Base-by-base conservation (phyloP, 176 grass and related monocot species). In the Carex pumila region DNA sequence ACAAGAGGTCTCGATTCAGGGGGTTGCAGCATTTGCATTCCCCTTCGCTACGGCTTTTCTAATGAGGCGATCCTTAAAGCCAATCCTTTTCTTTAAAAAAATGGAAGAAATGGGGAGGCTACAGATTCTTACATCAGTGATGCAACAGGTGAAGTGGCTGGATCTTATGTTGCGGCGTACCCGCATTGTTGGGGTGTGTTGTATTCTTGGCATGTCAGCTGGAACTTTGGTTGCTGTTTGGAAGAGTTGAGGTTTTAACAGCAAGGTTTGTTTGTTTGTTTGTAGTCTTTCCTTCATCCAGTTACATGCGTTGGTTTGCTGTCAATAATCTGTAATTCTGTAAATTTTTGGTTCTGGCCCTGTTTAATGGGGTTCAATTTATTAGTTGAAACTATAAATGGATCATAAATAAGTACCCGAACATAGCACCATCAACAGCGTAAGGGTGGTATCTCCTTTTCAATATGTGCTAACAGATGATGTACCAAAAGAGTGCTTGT, bases 41-140 rank as follows among this genome's bases (percentile, higher is more conserved):
- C 91, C 90, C 71, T 95, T 99, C 71, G 79, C 93, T 4, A 64
- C 58, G 49, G 93, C 96, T 8, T 89, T 99, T 59, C 80, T 99
- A 37, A 88, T 99, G 87, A 93, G 91, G 53, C 91, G 81, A 68
- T 67, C 88, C 49, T 83, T 99, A 63, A 99, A 99, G 83, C 88
- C 93, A 61, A 95, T 99, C 78, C 65, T 81, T 43, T 99, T 99
- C 91, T 99, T 95, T 82, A 88, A 92, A 68, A 99, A 93, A 90
- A 95, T 95, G 91, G 96, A 99, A 88, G 93, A 91, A 71, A 87
- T 89, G 21, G 93, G 88, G 39, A 83, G 96, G 83, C 85, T 99
- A 49, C 91, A 99, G 87, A 92, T 99, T 66, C 83, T 99, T 45
- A 95, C 96, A 11, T 85, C 90, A 29, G 90, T 91, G 76, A 88